phyloP scores from a whole-genome alignment of 2,329 filamentous ascomycete genomes.

The Phialophora tarda region DNA sequence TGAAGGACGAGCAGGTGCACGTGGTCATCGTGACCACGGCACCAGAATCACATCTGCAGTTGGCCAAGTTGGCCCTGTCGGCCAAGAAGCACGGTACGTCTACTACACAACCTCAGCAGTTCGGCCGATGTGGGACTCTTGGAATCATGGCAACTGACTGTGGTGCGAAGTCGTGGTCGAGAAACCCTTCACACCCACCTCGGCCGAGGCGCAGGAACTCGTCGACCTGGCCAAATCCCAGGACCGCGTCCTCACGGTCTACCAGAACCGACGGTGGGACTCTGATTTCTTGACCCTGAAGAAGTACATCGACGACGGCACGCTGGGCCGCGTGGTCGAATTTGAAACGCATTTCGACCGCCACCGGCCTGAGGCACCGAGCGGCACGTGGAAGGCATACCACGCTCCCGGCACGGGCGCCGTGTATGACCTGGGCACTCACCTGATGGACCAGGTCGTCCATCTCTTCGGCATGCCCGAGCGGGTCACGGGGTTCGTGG shows the following conservation, averaged over 20 bases:
- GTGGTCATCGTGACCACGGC: slow-evolving; percentile 74
- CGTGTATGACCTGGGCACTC: slow-evolving; percentile 76
- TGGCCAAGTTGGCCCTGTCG: slow-evolving; percentile 66
- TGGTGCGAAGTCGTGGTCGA: slow-evolving; percentile 69
- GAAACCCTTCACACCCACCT: slow-evolving; percentile 80
- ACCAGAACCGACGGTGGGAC: slow-evolving; percentile 79
- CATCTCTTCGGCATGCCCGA: slow-evolving; percentile 71
- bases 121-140: neutral
- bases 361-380: slow-evolving; percentile 64
- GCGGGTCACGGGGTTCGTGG: slow-evolving; percentile 69
- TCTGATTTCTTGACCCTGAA: slow-evolving; percentile 74
- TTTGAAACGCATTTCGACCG: slow-evolving; percentile 83
- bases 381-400: slow-evolving; percentile 70
- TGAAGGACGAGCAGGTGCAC: slow-evolving; percentile 69
- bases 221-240: slow-evolving; percentile 60
- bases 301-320: slow-evolving; percentile 64
- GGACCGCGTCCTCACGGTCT: slow-evolving; percentile 66
- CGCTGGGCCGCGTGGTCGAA: slow-evolving; percentile 74
- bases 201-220: slow-evolving; percentile 69
- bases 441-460: slow-evolving; percentile 77
- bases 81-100: slow-evolving; percentile 34
- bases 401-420: slow-evolving; percentile 69
- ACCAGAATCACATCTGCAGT: slow-evolving; percentile 71
- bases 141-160: neutral
- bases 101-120: neutral